Conservation (phyloP, 2,329 filamentous ascomycete genomes). For the Blastomyces parvus region DNA sequence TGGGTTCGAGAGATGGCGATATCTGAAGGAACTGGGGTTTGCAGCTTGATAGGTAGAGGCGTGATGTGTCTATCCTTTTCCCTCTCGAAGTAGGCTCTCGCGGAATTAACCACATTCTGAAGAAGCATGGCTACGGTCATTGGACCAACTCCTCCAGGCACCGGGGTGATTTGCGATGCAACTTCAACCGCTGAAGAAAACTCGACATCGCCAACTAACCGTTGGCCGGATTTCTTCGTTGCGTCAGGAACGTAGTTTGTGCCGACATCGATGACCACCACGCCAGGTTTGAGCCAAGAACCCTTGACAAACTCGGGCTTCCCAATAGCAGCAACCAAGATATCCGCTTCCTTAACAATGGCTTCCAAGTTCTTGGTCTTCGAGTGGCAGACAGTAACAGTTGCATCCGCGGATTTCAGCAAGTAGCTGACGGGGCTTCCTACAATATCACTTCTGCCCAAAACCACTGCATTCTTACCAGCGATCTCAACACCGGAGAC, state of each 20-base stretch:
- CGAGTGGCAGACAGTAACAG: slow-evolving; percentile 92
- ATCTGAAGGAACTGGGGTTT: slow-evolving; percentile 82
- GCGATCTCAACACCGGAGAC: slow-evolving; percentile 72
- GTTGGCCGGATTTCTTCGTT: slow-evolving; percentile 82
- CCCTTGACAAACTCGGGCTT: slow-evolving; percentile 81
- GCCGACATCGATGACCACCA: slow-evolving; percentile 94
- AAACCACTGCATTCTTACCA: slow-evolving; percentile 88
- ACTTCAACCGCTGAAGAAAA: slow-evolving; percentile 75
- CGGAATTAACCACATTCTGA: slow-evolving; percentile 86
- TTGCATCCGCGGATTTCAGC: slow-evolving; percentile 89
- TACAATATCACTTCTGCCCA: slow-evolving; percentile 94
- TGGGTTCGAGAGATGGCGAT: slow-evolving; percentile 86
- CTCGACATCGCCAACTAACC: slow-evolving; percentile 91
- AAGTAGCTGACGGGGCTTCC: slow-evolving; percentile 94
- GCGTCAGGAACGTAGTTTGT: slow-evolving; percentile 90
- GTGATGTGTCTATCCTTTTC: slow-evolving; percentile 71
- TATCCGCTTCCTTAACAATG: slow-evolving; percentile 73
- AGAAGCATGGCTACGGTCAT: slow-evolving; percentile 99
- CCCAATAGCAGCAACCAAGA: slow-evolving; percentile 87
- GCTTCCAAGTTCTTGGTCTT: slow-evolving; percentile 64
- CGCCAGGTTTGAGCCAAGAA: slow-evolving; percentile 88
- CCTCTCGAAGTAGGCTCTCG: slow-evolving; percentile 68
- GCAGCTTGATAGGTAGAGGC: slow-evolving; percentile 72
- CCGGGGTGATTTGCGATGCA: slow-evolving; percentile 87
- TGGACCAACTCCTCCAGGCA: slow-evolving; percentile 90